A percentile compares a stretch with the other conserved stretches of the same genome.
phyloP scores from a whole-genome alignment of 805 yeast genomes.

The Metschnikowia chrysomelidarum region DNA sequence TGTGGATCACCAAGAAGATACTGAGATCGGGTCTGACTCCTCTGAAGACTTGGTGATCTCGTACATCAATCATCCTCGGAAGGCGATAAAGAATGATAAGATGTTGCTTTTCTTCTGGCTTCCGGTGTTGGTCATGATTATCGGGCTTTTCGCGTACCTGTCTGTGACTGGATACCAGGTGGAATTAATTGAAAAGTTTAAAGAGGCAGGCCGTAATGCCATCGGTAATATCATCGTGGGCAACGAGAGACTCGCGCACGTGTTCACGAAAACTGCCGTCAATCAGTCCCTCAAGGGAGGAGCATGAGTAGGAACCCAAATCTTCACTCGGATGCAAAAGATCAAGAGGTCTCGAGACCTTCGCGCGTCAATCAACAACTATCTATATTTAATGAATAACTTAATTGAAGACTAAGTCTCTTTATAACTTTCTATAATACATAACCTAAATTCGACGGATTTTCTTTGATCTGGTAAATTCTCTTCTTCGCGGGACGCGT shows the following conservation, averaged over 20 bases:
- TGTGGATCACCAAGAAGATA: slow-evolving; percentile 24
- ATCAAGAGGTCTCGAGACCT: too few relatives aligned
- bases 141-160: slow-evolving; percentile 47
- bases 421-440: too few relatives aligned
- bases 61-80: slow-evolving; percentile 44
- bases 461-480: too few relatives aligned
- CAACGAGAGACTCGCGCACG: slow-evolving; percentile 39
- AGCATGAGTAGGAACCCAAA: too few relatives aligned
- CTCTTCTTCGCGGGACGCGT: too few relatives aligned
- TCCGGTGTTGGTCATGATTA: slow-evolving; percentile 63
- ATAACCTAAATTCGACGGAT: too few relatives aligned
- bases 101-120: slow-evolving; percentile 91
- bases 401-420: too few relatives aligned
- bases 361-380: too few relatives aligned
- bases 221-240: slow-evolving; percentile 45
- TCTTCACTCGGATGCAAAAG: too few relatives aligned
- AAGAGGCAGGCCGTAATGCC: slow-evolving; percentile 33
- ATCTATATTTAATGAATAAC: too few relatives aligned
- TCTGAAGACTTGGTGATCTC: slow-evolving; percentile 44
- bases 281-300: too few relatives aligned
- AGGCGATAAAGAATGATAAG: slow-evolving; percentile 65
- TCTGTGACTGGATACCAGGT: slow-evolving; percentile 40
- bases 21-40: slow-evolving; percentile 38
- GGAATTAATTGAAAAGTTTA: slow-evolving; percentile 34
- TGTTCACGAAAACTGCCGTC: slow-evolving; percentile 27